Conservation (phyloP, 2,329 filamentous ascomycete species). For the Alternaria solani region DNA sequence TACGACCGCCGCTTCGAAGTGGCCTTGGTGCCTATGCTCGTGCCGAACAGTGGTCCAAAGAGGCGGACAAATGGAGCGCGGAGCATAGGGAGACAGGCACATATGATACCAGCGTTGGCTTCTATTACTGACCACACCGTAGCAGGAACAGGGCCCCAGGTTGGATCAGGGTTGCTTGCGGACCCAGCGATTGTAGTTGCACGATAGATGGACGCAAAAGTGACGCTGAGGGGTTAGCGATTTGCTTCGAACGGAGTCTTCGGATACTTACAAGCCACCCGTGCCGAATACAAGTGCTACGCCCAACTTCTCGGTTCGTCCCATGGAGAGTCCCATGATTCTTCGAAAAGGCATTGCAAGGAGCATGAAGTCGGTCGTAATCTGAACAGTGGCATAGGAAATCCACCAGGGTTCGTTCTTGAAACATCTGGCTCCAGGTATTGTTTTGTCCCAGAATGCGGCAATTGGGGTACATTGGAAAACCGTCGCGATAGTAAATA, state of each 20-base stretch:
- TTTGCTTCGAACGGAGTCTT: neutral
- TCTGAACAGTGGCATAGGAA: slow-evolving; percentile 32
- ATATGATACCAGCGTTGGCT: slow-evolving; percentile 36
- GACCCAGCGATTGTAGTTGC: slow-evolving; percentile 36
- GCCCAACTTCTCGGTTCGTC: slow-evolving; percentile 30
- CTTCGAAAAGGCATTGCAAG: slow-evolving; percentile 30
- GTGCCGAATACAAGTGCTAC: slow-evolving; percentile 34
- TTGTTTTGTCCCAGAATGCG: slow-evolving; percentile 42
- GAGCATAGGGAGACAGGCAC: slow-evolving; percentile 34
- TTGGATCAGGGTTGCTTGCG: slow-evolving; percentile 32
- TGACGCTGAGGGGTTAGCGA: slow-evolving; percentile 26
- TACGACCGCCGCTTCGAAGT: slow-evolving; percentile 23
- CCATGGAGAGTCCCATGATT: slow-evolving; percentile 31
- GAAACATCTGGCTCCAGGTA: slow-evolving; percentile 41
- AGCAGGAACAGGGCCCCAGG: slow-evolving; percentile 33
- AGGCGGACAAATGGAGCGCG: slow-evolving; percentile 32
- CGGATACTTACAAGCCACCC: slow-evolving; percentile 28
- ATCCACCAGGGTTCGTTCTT: slow-evolving; percentile 39
- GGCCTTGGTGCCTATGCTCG: slow-evolving; percentile 3
- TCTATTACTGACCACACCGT: slow-evolving; percentile 38
- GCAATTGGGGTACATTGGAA: slow-evolving; percentile 45
- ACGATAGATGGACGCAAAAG: slow-evolving; percentile 35
- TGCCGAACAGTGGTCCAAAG: slow-evolving; percentile 31
- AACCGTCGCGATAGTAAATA: slow-evolving; percentile 41
- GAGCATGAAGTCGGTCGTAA: slow-evolving; percentile 30